Evolutionary conservation across 306 rosid species (phyloP), one percentile per base, ranked within the genome.

Genomic region (Urtica urens): DNA sequence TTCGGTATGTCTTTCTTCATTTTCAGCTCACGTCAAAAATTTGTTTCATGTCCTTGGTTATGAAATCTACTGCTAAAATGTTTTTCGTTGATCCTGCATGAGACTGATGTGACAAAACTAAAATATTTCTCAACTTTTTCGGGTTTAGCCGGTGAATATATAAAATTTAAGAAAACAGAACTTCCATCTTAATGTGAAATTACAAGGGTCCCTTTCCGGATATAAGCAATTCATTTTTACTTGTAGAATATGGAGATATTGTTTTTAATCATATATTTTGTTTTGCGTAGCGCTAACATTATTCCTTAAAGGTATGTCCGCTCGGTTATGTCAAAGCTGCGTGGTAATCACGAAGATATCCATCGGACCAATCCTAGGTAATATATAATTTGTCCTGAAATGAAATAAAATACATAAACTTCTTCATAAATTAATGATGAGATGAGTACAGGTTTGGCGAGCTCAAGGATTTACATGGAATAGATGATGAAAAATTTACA

Each of bases 241-340:
- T n/a, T n/a, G n/a, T n/a, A n/a, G n/a, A n/a, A n/a, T n/a, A n/a
- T n/a, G n/a, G n/a, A n/a, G n/a, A n/a, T n/a, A n/a, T n/a, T n/a
- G n/a, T n/a, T n/a, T n/a, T n/a, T n/a, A n/a, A n/a, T n/a, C n/a
- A n/a, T n/a, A n/a, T n/a, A n/a, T n/a, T n/a, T n/a, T n/a, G n/a
- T n/a, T n/a, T n/a, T 48, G 30, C 14, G 35, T 51, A n/a, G 6
- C 4, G 18, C 41, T 19, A 16, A 34, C 19, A 39, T 34, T 47
- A 38, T 60, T 55, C 48, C 54, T 27, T 70, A 72, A 76, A 90
- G 97, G 76, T 90, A 90, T 70, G 78, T 85, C 49, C 99, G 95
- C 38, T 70, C 69, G 51, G 80, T 85, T 34, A 57, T 71, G 67
- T 79, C 94, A 14, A 77, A 67, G 64, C 39, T 65, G 79, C 83